A percentile compares a stretch with the other conserved stretches of the same genome.
Conservation (phyloP, 176 grass and related monocot species). For the Oryza brachyantha region DNA sequence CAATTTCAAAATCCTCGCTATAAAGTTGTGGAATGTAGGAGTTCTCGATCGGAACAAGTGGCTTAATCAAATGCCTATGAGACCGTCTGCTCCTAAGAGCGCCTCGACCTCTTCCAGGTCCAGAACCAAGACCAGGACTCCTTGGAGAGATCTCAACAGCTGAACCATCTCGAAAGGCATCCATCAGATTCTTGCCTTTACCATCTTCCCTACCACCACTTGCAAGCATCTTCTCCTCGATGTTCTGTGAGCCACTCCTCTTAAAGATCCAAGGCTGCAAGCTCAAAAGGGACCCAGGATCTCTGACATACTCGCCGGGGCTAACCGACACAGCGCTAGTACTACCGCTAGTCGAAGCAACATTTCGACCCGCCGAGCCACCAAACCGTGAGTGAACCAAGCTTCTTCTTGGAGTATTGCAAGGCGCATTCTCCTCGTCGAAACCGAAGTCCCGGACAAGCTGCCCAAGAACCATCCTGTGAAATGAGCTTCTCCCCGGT, state of each 20-base stretch:
- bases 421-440: slow-evolving; percentile 56
- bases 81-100: slow-evolving; percentile 56
- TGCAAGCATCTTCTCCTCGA: slow-evolving; percentile 26
- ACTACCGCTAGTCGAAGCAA: slow-evolving; percentile 24
- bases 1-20: slow-evolving; percentile 63
- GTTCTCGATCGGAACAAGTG: slow-evolving; percentile 59
- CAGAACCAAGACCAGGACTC: slow-evolving; percentile 41
- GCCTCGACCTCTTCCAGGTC: slow-evolving; percentile 50
- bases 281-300: slow-evolving; percentile 79
- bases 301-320: slow-evolving; percentile 56
- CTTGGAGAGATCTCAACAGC: slow-evolving; percentile 36
- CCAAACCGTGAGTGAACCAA: slow-evolving; percentile 15
- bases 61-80: slow-evolving; percentile 52
- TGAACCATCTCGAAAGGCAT: slow-evolving; percentile 41
- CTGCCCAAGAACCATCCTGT: slow-evolving; percentile 45
- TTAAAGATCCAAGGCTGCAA: slow-evolving; percentile 96
- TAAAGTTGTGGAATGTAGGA: slow-evolving; percentile 76
- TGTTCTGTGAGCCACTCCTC: slow-evolving; percentile 36
- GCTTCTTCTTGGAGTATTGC: slow-evolving; percentile 47
- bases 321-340: slow-evolving; percentile 17
- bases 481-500: slow-evolving; percentile 35
- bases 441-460: slow-evolving; percentile 29
- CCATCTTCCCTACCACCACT: background rate
- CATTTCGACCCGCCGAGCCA: slow-evolving; percentile 16
- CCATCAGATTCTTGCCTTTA: slow-evolving; percentile 35